Base-by-base conservation (phyloP, 2,329 filamentous ascomycete species). In the Cytospora piceae region DNA sequence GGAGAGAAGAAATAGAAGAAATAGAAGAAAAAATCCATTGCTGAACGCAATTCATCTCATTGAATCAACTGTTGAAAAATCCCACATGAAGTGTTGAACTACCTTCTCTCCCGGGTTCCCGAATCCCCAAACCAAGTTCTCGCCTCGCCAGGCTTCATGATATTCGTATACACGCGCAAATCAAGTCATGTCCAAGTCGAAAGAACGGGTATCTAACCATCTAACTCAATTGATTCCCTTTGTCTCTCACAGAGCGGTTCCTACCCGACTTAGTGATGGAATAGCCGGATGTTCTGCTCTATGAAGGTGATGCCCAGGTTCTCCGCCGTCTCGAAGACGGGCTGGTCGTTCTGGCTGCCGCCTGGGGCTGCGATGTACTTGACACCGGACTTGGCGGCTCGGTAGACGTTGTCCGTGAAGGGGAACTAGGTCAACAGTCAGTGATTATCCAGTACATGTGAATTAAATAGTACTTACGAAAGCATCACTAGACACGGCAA, bases 321-420 rank as follows among this genome's bases (percentile, higher is more conserved):
- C 83, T 97, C 93, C 6, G 94, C 93, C 14, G 94, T 96, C 76
- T 93, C 90, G 72, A 97, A 92, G 55, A 95, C 92, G 58, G 89
- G 85, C 65, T 83, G 79, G 76, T 95, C 92, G 76, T 95, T 95
- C 79, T 95, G 92, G 78, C 90, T 97, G 65, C 95, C 95, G 59
- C 87, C 91, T 12, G 95, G 95, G 49, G 94, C 94, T 63, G 95
- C 94, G 74, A 98, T 92, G 82, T 97, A 99, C 83, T 96, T 98
- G 75, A 88, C 93, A 58, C 95, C 95, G 27, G 93, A 96, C 73
- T 93, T 87, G 69, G 87, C 88, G 60, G 93, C 92, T 71, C 95
- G 89, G 87, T 96, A 97, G 70, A 99, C 91, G 74, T 99, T 99
- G 83, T 99, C 95, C 74, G 93, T 92, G 81, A 99, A 99, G 71